These are phyloP conservation scores for Diaporthe sp. DNA, from an alignment of 2,329 filamentous ascomycete species.

Conservation along the genomic window DNA sequence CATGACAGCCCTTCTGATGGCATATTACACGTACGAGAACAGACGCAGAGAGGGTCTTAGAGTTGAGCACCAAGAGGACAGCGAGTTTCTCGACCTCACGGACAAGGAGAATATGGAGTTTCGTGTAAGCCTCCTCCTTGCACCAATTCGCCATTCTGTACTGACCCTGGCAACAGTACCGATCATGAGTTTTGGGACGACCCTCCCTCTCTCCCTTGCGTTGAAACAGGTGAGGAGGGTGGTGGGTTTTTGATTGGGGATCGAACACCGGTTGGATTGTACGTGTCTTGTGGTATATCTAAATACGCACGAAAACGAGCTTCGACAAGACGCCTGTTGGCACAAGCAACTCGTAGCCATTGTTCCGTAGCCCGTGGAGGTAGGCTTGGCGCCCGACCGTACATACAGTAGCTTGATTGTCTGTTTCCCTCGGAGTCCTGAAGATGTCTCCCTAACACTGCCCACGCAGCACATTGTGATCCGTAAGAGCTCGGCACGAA, in stretches of 20 bases:
- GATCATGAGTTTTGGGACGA: not conserved
- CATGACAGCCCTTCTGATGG: conserved; percentile 37
- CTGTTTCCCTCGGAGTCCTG: not conserved
- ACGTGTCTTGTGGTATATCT: not conserved
- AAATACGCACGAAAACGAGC: not conserved
- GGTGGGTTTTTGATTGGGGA: not conserved
- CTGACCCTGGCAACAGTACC: conserved; percentile 38
- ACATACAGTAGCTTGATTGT: not conserved
- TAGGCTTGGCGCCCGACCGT: not conserved
- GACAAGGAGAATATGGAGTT: conserved; percentile 50
- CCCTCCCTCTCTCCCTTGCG: too few species aligned
- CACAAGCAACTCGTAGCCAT: not conserved
- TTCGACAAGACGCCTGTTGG: not conserved
- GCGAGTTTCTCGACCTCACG: conserved; percentile 50
- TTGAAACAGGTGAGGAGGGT: not conserved
- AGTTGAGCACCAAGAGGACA: conserved; percentile 45
- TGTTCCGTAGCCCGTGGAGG: not conserved
- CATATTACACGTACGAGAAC: conserved; percentile 41
- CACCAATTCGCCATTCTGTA: not conserved
- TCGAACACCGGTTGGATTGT: not conserved
- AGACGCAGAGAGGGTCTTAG: conserved; percentile 36
- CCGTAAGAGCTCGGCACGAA: not conserved
- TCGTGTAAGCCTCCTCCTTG: conserved; percentile 35
- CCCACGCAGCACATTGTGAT: not conserved
- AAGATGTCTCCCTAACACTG: not conserved